Conservation (phyloP, 2,329 filamentous ascomycete genomes). For the Trichoderma sp. region DNA sequence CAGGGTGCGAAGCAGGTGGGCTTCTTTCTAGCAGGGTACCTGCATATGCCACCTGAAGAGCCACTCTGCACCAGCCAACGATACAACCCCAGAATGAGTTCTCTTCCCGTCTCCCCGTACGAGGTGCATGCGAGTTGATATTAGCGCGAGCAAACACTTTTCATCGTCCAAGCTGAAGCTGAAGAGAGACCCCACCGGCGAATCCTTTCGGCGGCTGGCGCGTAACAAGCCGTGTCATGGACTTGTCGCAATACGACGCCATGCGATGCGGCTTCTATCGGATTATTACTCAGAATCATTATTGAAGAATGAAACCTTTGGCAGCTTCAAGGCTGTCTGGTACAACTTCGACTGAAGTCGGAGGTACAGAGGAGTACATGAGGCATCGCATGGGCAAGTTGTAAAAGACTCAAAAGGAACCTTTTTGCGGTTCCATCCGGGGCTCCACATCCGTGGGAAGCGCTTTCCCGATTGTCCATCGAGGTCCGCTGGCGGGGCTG, state of each 20-base stretch:
- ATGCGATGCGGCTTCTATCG: too few species aligned
- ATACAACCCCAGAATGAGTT: too few species aligned
- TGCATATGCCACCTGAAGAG: neutral
- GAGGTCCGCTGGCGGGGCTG: neutral
- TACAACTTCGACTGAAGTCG: too few species aligned
- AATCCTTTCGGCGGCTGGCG: neutral
- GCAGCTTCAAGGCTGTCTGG: neutral
- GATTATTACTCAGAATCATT: too few species aligned
- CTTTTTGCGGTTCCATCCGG: neutral
- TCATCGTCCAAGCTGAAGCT: neutral
- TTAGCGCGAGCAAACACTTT: neutral
- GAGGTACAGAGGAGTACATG: too few species aligned
- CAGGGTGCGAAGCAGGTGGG: neutral
- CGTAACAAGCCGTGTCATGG: neutral
- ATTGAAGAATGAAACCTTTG: neutral
- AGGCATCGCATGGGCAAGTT: too few species aligned
- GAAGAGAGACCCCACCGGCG: neutral
- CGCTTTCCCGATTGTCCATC: slow-evolving; percentile 18
- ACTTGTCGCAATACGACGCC: neutral
- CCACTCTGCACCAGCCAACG: too few species aligned
- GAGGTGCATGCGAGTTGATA: neutral
- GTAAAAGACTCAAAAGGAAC: neutral
- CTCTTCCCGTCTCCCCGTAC: too few species aligned
- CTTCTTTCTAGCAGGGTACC: neutral
- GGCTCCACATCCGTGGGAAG: neutral